Evolutionary conservation across 2,329 filamentous ascomycete genomes (phyloP), one percentile per base, ranked within the genome.

Genomic region (Aspergillus sp.): DNA sequence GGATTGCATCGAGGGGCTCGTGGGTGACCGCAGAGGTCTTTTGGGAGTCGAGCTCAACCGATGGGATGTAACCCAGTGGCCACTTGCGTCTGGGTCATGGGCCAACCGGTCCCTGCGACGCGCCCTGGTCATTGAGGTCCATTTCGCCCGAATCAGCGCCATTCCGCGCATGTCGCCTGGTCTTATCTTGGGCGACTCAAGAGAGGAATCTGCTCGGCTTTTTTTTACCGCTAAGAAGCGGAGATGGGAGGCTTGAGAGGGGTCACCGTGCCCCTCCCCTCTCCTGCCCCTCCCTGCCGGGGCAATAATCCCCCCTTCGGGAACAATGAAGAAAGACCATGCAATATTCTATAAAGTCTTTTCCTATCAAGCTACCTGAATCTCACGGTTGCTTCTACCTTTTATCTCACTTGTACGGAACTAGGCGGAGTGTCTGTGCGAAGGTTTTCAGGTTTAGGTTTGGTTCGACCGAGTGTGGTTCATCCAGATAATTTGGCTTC

Each of bases 1-100:
- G 5, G 75, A 77, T 42, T 72, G 69, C 22, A 71, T 78, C 39
- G 73, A 77, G 55, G 69, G 70, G 20, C 77, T 75, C 57, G 64
- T 75, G 3, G 66, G 68, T 24, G 71, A 75, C 52, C 61, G 67
- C 16, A 63, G 70, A 45, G 73, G 69, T 11, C 56, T 76, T 26
- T 59, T 76, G 3, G 74, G 74, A 2, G 55, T 73, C n/a, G 63
- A 65, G 1, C 53, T 65, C 6, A 53, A 53, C 9, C 16, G 51
- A 12, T 68, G 63, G 61, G 55, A 65, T 46, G 22, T 31, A 11
- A 49, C 14, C 7, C 63, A 63, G 24, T 65, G 65, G 60, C 61
- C 62, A 2, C 31, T 58, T 12, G 49, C 63, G 9, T 54, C 57
- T 7, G 63, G 49, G 3, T 64, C 62, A 2, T 72, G 70, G 70